Conservation (phyloP, 2,329 filamentous ascomycete species). For the Fusarium nanum region DNA sequence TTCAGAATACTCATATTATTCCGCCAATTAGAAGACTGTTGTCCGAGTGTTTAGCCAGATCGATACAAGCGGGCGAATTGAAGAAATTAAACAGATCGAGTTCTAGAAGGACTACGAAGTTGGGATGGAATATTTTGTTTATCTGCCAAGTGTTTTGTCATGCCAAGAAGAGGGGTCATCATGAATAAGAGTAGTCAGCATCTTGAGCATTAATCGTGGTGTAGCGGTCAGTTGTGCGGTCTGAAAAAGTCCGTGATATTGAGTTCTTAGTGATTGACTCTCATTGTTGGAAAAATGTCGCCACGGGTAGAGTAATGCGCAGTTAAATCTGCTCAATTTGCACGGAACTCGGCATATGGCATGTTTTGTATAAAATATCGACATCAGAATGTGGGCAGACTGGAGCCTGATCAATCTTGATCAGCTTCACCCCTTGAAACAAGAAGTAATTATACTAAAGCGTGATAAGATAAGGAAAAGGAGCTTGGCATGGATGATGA, state of each 20-base stretch:
- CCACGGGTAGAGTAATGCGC: background rate
- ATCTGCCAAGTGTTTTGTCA: background rate
- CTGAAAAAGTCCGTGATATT: background rate
- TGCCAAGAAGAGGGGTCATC: background rate
- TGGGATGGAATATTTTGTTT: background rate
- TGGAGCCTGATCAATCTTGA: background rate
- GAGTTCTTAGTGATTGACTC: background rate
- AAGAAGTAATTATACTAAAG: background rate
- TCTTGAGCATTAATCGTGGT: background rate
- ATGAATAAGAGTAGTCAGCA: background rate
- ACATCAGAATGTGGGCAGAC: background rate
- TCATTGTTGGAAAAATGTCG: background rate
- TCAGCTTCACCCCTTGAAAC: conserved; percentile 8
- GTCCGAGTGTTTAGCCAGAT: conserved; percentile 3
- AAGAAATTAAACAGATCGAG: conserved; percentile 9
- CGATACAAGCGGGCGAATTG: conserved; percentile 20
- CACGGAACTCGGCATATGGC: conserved; percentile 5
- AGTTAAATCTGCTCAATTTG: background rate
- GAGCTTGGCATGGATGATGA: background rate
- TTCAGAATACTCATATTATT: conserved; percentile 6
- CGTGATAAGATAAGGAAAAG: background rate
- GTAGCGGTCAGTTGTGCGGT: background rate
- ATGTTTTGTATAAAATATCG: background rate
- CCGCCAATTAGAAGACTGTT: background rate
- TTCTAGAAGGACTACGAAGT: background rate